A percentile compares a stretch with the other conserved stretches of the same genome.
Evolutionary conservation across 148 eudicot genomes (phyloP).

Genomic region (Vaccinium myrtillus): DNA sequence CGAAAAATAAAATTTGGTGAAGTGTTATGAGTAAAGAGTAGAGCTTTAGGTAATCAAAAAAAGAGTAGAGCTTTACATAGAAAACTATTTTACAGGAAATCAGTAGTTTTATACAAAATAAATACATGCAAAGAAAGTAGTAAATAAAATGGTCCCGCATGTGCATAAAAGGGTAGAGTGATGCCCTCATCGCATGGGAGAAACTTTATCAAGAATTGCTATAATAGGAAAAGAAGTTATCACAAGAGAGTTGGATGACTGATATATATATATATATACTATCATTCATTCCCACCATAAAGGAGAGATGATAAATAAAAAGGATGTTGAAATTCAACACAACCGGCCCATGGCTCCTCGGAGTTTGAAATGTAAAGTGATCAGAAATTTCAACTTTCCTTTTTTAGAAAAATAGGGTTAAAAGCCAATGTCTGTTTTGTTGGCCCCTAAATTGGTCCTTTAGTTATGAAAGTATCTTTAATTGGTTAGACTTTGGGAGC

Average conservation of each 20-base stretch:
- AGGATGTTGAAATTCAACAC: background rate
- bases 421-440: background rate
- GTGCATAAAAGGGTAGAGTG: constrained; percentile 3
- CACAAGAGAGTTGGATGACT: background rate
- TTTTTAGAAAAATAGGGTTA: background rate
- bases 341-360: background rate
- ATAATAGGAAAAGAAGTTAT: background rate
- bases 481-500: background rate
- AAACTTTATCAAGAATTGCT: constrained; percentile 2
- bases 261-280: too few species aligned
- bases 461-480: background rate
- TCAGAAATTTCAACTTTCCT: background rate
- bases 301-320: background rate
- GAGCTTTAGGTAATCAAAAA: too few species aligned
- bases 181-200: background rate
- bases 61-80: background rate
- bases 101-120: background rate
- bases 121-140: background rate
- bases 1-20: too few species aligned
- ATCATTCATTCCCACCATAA: background rate
- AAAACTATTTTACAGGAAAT: too few species aligned
- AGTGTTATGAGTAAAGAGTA: background rate
- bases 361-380: background rate
- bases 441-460: background rate
- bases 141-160: background rate